phyloP scores from a whole-genome alignment of 495 filamentous ascomycete genomes.

The Penicillium longicatenatum region DNA sequence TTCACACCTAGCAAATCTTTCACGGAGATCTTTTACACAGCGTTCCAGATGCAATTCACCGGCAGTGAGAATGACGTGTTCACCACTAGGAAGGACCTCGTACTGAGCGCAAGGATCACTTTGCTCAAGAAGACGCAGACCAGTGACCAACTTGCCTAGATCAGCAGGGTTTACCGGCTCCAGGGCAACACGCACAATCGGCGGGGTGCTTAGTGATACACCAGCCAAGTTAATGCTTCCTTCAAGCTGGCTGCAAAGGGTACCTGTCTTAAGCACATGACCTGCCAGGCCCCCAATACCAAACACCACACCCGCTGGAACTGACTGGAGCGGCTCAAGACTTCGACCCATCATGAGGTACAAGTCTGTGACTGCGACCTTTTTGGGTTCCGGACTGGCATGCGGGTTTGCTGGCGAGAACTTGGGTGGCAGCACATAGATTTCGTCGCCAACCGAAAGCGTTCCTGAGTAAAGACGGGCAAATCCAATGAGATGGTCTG shows the following conservation, averaged over 20 bases:
- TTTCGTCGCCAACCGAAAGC: constrained; percentile 80
- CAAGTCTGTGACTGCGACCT: constrained; percentile 81
- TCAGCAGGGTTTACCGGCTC: constrained; percentile 88
- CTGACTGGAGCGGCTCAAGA: constrained; percentile 78
- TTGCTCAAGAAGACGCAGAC: constrained; percentile 84
- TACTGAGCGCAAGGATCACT: constrained; percentile 96
- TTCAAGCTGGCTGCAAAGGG: constrained; percentile 83
- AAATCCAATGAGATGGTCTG: constrained; percentile 92
- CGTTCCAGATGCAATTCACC: constrained; percentile 94
- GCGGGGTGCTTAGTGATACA: constrained; percentile 71
- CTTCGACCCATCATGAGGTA: constrained; percentile 96
- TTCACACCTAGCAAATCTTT: constrained; percentile 92
- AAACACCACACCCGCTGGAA: constrained; percentile 93
- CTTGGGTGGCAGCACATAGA: constrained; percentile 91
- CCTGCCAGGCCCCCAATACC: constrained; percentile 94
- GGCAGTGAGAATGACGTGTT: constrained; percentile 93
- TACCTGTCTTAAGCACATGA: constrained; percentile 90
- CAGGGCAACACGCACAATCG: constrained; percentile 93
- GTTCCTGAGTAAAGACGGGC: constrained; percentile 91
- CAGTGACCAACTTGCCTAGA: constrained; percentile 89
- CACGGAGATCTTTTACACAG: constrained; percentile 89
- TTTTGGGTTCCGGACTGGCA: constrained; percentile 73
- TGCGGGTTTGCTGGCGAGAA: constrained; percentile 82
- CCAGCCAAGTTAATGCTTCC: constrained; percentile 94
- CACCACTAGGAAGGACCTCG: constrained; percentile 87